A percentile compares a stretch with the other conserved stretches of the same genome.
Conservation (phyloP, 495 filamentous ascomycete species). For the Massariosphaeria phaeospora region DNA sequence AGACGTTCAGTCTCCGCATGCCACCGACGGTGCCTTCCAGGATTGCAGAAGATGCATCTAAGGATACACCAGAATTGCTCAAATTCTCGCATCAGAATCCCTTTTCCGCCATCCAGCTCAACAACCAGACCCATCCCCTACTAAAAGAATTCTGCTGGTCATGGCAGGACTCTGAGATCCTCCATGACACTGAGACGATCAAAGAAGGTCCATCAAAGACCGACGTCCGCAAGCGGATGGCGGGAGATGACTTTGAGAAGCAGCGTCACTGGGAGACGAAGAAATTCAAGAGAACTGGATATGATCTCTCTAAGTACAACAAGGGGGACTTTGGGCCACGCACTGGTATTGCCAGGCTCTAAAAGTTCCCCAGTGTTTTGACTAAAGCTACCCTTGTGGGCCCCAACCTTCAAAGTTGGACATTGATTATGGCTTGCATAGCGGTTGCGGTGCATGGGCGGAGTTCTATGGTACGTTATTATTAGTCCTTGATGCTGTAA, state of each 20-base stretch:
- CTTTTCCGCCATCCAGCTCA: conserved; percentile 23
- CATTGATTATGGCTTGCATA: too few relatives aligned
- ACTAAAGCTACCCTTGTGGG: too few relatives aligned
- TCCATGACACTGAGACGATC: conserved; percentile 17
- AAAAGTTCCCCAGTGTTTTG: too few relatives aligned
- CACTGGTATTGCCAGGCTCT: conserved; percentile 25
- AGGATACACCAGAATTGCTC: conserved; percentile 6
- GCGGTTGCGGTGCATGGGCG: too few relatives aligned
- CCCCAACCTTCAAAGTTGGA: too few relatives aligned
- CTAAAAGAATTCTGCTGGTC: conserved; percentile 28
- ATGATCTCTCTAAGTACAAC: conserved; percentile 36
- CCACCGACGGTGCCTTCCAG: not conserved
- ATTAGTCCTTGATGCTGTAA: too few relatives aligned
- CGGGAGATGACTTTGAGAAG: conserved; percentile 15
- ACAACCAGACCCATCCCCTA: conserved; percentile 18
- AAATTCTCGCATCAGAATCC: conserved; percentile 25
- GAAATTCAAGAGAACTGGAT: conserved; percentile 35
- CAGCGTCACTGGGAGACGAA: conserved; percentile 31
- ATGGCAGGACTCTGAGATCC: conserved; percentile 28
- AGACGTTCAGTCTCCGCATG: conserved; percentile 10
- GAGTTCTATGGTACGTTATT: too few relatives aligned
- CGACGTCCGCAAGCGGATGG: conserved; percentile 21
- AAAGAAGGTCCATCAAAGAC: conserved; percentile 7
- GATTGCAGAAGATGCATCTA: not conserved
- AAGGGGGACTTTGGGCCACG: conserved; percentile 36